Percentiles rank a stretch among this genome's conserved stretches.
These are phyloP conservation scores for Beauveria brongniartii DNA, from an alignment of 2,329 filamentous ascomycete genomes.

Conservation along the genomic window DNA sequence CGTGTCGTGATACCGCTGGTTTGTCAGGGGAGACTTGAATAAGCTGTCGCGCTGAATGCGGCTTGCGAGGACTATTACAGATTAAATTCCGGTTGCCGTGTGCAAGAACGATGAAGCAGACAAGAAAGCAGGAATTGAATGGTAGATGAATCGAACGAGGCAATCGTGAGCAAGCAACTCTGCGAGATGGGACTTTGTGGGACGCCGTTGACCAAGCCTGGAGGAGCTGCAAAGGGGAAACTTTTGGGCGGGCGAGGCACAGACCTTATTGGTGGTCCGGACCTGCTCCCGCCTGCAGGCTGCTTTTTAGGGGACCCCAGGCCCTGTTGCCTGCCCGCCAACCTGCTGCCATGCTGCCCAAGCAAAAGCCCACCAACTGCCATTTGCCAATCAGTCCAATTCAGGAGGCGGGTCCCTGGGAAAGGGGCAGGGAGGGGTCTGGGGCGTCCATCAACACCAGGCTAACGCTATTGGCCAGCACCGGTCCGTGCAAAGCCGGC, in stretches of 20 bases:
- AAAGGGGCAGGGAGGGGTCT: slow-evolving; percentile 7
- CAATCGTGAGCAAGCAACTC: slow-evolving; percentile 9
- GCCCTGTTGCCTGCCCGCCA: not conserved
- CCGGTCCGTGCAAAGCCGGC: slow-evolving; percentile 3
- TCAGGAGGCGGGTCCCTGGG: slow-evolving; percentile 10
- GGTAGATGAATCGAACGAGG: slow-evolving; percentile 4
- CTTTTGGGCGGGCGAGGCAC: slow-evolving; percentile 10
- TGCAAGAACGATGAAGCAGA: slow-evolving; percentile 8
- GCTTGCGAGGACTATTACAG: not conserved
- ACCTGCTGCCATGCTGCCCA: not conserved
- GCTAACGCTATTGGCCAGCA: slow-evolving; percentile 8
- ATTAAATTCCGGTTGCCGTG: not conserved
- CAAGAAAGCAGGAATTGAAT: slow-evolving; percentile 1
- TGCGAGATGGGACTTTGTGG: slow-evolving; percentile 12
- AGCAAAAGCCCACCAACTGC: not conserved
- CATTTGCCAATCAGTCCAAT: not conserved
- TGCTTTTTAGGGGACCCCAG: not conserved
- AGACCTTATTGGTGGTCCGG: slow-evolving; percentile 4
- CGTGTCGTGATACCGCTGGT: slow-evolving; percentile 12
- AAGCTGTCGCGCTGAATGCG: not conserved
- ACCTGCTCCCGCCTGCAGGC: not conserved
- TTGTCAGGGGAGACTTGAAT: not conserved
- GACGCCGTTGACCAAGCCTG: slow-evolving; percentile 10
- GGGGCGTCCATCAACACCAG: not conserved
- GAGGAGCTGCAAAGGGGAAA: slow-evolving; percentile 12